Percentiles rank a stretch among this genome's conserved stretches.
phyloP scores from a whole-genome alignment of 2,329 filamentous ascomycete genomes.

The Graphilbum fragrans region DNA sequence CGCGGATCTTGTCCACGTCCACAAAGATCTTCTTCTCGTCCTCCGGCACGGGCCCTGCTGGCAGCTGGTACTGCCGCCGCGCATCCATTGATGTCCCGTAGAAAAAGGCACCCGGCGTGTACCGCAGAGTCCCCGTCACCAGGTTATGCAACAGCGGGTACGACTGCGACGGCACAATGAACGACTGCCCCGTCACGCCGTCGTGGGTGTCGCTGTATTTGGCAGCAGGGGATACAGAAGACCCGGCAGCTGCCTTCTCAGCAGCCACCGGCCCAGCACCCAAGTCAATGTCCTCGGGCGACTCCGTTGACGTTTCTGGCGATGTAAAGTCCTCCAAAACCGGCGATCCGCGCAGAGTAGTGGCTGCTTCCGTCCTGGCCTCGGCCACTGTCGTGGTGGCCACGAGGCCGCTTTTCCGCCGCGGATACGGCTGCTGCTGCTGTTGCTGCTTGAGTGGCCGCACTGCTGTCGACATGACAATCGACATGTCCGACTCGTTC shows the following conservation, averaged over 20 bases:
- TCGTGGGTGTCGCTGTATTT: not conserved
- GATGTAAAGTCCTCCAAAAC: slow-evolving; percentile 6
- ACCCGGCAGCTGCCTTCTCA: not conserved
- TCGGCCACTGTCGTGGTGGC: not conserved
- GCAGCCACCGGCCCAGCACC: not conserved
- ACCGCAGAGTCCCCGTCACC: slow-evolving; percentile 10
- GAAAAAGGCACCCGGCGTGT: slow-evolving; percentile 8
- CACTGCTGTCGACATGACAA: slow-evolving; percentile 5
- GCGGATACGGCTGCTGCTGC: not conserved
- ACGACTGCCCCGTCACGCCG: slow-evolving; percentile 10
- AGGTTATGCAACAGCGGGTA: slow-evolving; percentile 12
- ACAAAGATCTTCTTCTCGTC: slow-evolving; percentile 15
- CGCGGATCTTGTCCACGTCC: slow-evolving; percentile 20
- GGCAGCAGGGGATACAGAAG: not conserved
- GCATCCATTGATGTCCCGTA: slow-evolving; percentile 2
- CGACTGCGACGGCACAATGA: slow-evolving; percentile 11
- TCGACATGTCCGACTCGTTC: slow-evolving; percentile 12
- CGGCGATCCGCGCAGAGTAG: not conserved
- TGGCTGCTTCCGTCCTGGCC: not conserved
- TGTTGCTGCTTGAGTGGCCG: not conserved
- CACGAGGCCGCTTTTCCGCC: not conserved
- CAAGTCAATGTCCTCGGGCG: slow-evolving; percentile 5
- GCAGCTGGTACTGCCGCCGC: slow-evolving; percentile 7
- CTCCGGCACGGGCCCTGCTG: slow-evolving; percentile 5
- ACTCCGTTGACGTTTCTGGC: slow-evolving; percentile 9